Percentiles rank a stretch among this genome's conserved stretches.
Conservation (phyloP, 2,329 filamentous ascomycete species). For the Aspergillus persii region DNA sequence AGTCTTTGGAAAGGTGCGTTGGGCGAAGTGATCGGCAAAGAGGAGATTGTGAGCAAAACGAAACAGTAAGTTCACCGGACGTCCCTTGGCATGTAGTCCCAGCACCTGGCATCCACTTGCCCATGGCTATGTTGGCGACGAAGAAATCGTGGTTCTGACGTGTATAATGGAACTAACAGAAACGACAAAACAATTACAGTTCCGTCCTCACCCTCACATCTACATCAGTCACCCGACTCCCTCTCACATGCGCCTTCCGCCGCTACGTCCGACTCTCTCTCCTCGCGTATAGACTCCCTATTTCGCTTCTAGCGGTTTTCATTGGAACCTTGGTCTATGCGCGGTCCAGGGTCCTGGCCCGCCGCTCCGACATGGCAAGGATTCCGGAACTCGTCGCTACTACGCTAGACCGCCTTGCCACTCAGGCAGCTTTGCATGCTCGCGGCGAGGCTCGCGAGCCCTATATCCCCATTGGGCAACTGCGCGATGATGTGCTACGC, state of each 20-base stretch:
- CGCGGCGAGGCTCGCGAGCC: slow-evolving; percentile 66
- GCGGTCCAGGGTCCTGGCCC: slow-evolving; percentile 61
- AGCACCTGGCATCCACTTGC: slow-evolving; percentile 13
- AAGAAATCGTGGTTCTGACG: slow-evolving; percentile 49
- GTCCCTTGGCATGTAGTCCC: slow-evolving; percentile 13
- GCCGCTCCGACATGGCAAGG: slow-evolving; percentile 64
- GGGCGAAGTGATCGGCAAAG: slow-evolving; percentile 52
- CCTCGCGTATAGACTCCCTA: slow-evolving; percentile 51
- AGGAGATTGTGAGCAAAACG: slow-evolving; percentile 58
- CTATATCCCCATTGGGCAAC: slow-evolving; percentile 82
- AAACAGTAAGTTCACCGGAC: slow-evolving; percentile 55
- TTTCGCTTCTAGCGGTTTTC: slow-evolving; percentile 47
- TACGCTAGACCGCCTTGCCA: slow-evolving; percentile 79
- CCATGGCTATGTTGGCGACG: slow-evolving; percentile 7
- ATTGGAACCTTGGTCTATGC: slow-evolving; percentile 59
- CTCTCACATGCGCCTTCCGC: slow-evolving; percentile 61
- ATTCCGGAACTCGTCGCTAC: slow-evolving; percentile 80
- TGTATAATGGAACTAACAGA: slow-evolving; percentile 74
- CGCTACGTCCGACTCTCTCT: slow-evolving; percentile 48
- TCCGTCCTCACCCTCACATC: slow-evolving; percentile 69
- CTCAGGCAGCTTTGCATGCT: slow-evolving; percentile 77
- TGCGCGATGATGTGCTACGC: slow-evolving; percentile 86
- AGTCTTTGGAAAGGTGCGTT: slow-evolving; percentile 63
- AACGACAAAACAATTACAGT: slow-evolving; percentile 68
- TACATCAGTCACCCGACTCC: slow-evolving; percentile 86